Evolutionary conservation across 768 basidiomycete genomes (phyloP).

Genomic region (Termitomyces sp.): DNA sequence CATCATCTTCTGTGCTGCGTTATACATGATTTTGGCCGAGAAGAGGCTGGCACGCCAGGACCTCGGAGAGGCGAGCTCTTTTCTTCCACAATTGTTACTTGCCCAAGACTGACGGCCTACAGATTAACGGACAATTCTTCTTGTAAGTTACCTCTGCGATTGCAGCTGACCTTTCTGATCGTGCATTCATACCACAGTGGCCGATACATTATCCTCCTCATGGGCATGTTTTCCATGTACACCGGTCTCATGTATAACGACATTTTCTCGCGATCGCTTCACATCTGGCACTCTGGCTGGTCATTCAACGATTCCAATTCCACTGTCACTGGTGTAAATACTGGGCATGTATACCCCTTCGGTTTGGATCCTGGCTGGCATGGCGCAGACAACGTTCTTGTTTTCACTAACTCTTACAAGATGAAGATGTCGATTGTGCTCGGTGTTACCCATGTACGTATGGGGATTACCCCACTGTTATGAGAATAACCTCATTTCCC

Average conservation of each 20-base stretch:
- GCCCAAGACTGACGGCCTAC: neutral
- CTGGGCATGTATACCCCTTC: slow-evolving; percentile 81
- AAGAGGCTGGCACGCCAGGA: slow-evolving; percentile 69
- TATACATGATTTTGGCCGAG: slow-evolving; percentile 87
- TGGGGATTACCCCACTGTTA: neutral
- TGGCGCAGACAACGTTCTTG: slow-evolving; percentile 82
- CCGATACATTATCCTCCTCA: slow-evolving; percentile 96
- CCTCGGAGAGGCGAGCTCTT: slow-evolving; percentile 62
- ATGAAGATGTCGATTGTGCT: slow-evolving; percentile 99
- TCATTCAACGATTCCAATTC: slow-evolving; percentile 53
- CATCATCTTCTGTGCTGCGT: slow-evolving; percentile 72
- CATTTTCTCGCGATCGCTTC: slow-evolving; percentile 91
- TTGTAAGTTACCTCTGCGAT: slow-evolving; percentile 56
- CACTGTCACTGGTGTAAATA: slow-evolving; percentile 45
- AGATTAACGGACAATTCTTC: slow-evolving; percentile 90
- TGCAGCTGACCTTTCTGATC: slow-evolving; percentile 1
- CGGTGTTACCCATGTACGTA: slow-evolving; percentile 90
- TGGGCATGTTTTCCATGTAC: slow-evolving; percentile 97
- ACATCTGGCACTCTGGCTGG: slow-evolving; percentile 89
- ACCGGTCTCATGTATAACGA: slow-evolving; percentile 99
- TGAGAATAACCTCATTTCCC: neutral
- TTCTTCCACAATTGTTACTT: neutral
- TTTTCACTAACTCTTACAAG: slow-evolving; percentile 98
- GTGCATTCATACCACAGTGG: slow-evolving; percentile 53
- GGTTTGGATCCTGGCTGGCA: slow-evolving; percentile 97